These are phyloP conservation scores for Salix koriyanagi DNA, from an alignment of 345 rosid genomes.

Conservation along the genomic window DNA sequence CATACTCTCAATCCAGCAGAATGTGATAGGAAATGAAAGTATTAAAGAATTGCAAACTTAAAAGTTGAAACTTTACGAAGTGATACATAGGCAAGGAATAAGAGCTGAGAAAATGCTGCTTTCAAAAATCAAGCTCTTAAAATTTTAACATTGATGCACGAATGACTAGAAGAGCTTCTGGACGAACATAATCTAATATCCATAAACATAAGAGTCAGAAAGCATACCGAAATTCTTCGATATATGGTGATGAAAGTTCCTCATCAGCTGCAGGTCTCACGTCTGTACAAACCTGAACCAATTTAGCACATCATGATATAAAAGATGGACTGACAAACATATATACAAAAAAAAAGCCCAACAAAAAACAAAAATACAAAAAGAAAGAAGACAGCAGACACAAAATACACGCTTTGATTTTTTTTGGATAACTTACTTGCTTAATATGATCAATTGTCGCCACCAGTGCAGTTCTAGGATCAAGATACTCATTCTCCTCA, in stretches of 20 bases:
- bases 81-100: background rate
- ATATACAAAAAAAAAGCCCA: background rate
- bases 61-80: background rate
- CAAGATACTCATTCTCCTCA: slow-evolving; percentile 61
- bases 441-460: slow-evolving; percentile 85
- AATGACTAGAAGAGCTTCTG: background rate
- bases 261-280: slow-evolving; percentile 90
- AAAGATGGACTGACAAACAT: slow-evolving; percentile 12
- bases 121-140: background rate
- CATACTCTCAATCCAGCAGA: background rate
- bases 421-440: slow-evolving; percentile 52
- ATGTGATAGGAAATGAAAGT: background rate
- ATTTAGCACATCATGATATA: slow-evolving; percentile 43
- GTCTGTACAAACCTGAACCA: slow-evolving; percentile 80
- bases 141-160: background rate
- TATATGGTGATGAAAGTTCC: slow-evolving; percentile 76
- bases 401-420: background rate
- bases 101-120: background rate
- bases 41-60: background rate
- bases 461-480: slow-evolving; percentile 90
- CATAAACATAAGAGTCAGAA: background rate
- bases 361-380: too few relatives aligned
- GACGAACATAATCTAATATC: background rate
- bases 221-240: slow-evolving; percentile 83
- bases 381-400: background rate